Conservation (phyloP, 768 basidiomycete species). For the Ramaria sp. region DNA sequence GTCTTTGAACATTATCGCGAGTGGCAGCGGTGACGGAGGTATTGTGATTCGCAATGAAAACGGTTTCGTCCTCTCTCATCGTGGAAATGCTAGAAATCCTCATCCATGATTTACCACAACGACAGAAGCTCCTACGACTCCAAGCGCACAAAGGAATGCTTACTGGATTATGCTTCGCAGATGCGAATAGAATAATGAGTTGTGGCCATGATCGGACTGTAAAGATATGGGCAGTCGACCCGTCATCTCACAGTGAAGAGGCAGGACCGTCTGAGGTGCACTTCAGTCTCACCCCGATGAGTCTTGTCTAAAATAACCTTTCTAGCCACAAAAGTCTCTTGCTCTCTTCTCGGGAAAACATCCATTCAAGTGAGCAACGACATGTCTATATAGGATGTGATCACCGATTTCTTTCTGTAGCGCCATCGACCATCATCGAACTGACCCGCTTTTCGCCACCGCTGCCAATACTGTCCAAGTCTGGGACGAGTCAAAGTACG, state of each 20-base stretch:
- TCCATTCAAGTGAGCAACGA: slow-evolving; percentile 69
- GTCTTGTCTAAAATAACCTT: background rate
- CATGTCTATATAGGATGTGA: background rate
- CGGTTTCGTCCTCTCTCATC: background rate
- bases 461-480: slow-evolving; percentile 90
- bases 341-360: slow-evolving; percentile 76
- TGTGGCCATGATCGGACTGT: slow-evolving; percentile 78
- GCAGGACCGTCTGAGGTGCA: slow-evolving; percentile 30
- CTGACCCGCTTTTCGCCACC: slow-evolving; percentile 85
- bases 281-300: slow-evolving; percentile 10
- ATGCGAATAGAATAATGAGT: slow-evolving; percentile 50
- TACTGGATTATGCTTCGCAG: slow-evolving; percentile 69
- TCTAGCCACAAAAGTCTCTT: slow-evolving; percentile 40
- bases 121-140: slow-evolving; percentile 42
- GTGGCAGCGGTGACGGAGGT: slow-evolving; percentile 96
- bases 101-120: slow-evolving; percentile 65
- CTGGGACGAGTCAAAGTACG: slow-evolving; percentile 97
- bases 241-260: slow-evolving; percentile 17
- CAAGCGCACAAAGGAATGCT: slow-evolving; percentile 81
- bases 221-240: slow-evolving; percentile 62
- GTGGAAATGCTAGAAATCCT: slow-evolving; percentile 50
- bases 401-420: slow-evolving; percentile 27
- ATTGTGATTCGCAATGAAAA: slow-evolving; percentile 21
- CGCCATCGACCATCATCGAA: slow-evolving; percentile 88
- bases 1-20: slow-evolving; percentile 69